Evolutionary conservation across 768 basidiomycete species (phyloP), one percentile per base, ranked within the genome.

Genomic region (Auriculariales sp.): DNA sequence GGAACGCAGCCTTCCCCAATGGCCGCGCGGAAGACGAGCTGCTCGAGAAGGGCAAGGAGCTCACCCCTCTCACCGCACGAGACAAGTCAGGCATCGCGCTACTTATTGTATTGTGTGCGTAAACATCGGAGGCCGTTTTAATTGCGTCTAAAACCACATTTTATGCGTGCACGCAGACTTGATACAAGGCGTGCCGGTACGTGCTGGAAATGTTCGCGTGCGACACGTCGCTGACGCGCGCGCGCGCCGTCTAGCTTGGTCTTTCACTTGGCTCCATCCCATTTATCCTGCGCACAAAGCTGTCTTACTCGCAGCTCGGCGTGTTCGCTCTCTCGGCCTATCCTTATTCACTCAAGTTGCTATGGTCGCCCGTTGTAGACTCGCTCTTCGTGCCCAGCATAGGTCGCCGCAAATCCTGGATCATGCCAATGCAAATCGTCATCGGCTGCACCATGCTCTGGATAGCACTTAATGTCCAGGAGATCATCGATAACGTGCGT

Each of bases 341-440:
- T 66, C 91, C 91, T 3, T 99, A 98, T 69, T 95, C 91, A 19
- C 78, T 99, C 59, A 99, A 99, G 68, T 66, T 99, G 53, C 64
- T 98, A 55, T 98, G 94, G 93, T 94, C 91, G 5, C 95, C 95
- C 47, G 83, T 99, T 53, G 90, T 99, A 49, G 95, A 99, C 61
- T 87, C 94, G 2, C 70, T 84, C 55, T 99, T 84, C 64, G 70
- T 83, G 58, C 67, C 78, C 31, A 81, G 78, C 34, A 56, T 93
- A 54, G 95, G 95, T n/a, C 81, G 95, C 46, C 74, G 95, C 55
- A 99, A 97, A 65, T 92, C 89, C 53, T 99, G 95, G 95, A 98
- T 99, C 56, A 83, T 98, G 54, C 95, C 95, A 36, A 95, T 99
- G 74, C 95, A 99, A 63, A 62, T 81, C 28, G 78, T 91, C 55